Evolutionary conservation across 1,139 yeast genomes (phyloP).

Genomic region (Nadsonia commutata): DNA sequence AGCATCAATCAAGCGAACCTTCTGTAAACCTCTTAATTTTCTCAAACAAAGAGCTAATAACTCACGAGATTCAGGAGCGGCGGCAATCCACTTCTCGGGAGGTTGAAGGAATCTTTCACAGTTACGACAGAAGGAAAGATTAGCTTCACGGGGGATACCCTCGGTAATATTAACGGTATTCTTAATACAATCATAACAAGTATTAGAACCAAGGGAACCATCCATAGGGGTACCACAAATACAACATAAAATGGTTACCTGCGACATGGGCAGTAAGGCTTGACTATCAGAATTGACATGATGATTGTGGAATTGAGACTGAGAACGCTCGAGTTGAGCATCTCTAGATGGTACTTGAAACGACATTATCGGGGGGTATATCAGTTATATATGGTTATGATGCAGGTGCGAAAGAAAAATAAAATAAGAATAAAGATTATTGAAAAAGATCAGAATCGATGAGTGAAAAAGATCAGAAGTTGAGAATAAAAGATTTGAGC

Average conservation of each 20-base stretch:
- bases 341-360: not conserved
- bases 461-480: too few species aligned
- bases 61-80: slow-evolving; percentile 86
- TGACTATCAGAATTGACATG: not conserved
- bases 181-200: slow-evolving; percentile 96
- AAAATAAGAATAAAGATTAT: too few species aligned
- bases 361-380: too few species aligned
- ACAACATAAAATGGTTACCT: slow-evolving; percentile 73
- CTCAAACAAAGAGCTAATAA: slow-evolving; percentile 79
- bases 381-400: too few species aligned
- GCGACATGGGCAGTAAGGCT: slow-evolving; percentile 4
- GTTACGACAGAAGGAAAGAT: slow-evolving; percentile 84
- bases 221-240: slow-evolving; percentile 99
- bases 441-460: too few species aligned
- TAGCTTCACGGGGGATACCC: slow-evolving; percentile 88
- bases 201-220: slow-evolving; percentile 58
- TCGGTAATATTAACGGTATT: slow-evolving; percentile 87
- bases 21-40: slow-evolving; percentile 74
- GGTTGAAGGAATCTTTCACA: slow-evolving; percentile 92
- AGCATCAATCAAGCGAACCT: slow-evolving; percentile 83
- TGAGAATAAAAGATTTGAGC: too few species aligned
- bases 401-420: too few species aligned
- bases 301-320: not conserved
- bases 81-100: slow-evolving; percentile 84
- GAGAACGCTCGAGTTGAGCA: not conserved